Evolutionary conservation across 352 stramenopile genomes (phyloP).

Genomic region (Phytopythium helicoides): DNA sequence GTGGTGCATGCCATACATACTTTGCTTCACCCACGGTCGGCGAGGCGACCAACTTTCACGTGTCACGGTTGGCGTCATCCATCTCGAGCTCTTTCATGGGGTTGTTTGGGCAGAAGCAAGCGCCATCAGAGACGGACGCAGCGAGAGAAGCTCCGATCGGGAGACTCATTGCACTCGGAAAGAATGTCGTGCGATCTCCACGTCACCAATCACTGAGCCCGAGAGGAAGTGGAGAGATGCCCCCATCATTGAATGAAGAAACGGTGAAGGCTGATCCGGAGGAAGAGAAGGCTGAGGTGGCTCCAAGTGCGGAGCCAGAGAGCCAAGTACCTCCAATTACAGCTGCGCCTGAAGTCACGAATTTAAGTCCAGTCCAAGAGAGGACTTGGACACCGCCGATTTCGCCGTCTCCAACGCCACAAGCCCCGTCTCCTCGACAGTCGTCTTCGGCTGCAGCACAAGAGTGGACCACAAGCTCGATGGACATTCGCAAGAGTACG

Average conservation of each 20-base stretch:
- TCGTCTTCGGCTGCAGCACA: conserved; percentile 7
- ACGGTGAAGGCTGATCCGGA: conserved; percentile 2
- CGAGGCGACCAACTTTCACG: conserved; percentile 84
- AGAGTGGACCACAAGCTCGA: no score
- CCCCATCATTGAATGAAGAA: conserved; percentile 2
- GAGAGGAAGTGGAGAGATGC: background rate
- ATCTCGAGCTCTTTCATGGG: conserved; percentile 78
- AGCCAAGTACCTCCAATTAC: background rate
- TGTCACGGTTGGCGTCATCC: conserved; percentile 68
- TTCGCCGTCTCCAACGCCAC: background rate
- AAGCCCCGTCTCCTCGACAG: conserved; percentile 4
- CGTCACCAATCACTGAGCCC: conserved; percentile 11
- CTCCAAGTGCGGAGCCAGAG: background rate
- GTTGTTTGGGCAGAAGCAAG: conserved; percentile 50
- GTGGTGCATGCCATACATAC: conserved; percentile 76
- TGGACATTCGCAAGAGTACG: conserved; percentile 6
- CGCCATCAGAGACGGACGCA: conserved; percentile 23
- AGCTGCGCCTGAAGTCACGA: background rate
- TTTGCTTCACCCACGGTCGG: conserved; percentile 79
- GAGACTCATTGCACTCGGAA: conserved; percentile 57
- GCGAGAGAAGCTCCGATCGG: conserved; percentile 49
- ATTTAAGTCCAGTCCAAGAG: no score
- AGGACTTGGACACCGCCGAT: background rate
- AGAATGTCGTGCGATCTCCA: conserved; percentile 35
- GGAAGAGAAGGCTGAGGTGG: background rate